A percentile compares a stretch with the other conserved stretches of the same genome.
Evolutionary conservation across 805 yeast genomes (phyloP).

Genomic region (Metschnikowia koreensis): DNA sequence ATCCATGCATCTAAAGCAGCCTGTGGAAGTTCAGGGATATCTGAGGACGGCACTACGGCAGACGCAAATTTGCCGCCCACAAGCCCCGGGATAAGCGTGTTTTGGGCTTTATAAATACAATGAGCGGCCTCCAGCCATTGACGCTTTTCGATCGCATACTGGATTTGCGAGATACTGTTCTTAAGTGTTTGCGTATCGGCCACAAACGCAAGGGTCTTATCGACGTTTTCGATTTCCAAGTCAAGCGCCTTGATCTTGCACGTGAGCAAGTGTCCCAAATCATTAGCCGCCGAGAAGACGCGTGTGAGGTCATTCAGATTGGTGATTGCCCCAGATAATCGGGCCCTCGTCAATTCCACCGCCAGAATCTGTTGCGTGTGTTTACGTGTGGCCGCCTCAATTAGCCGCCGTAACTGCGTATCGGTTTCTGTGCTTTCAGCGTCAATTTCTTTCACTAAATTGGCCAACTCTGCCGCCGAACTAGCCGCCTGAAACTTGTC

Average conservation of each 20-base stretch:
- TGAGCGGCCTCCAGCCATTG: slow-evolving; percentile 80
- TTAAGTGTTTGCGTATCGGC: slow-evolving; percentile 64
- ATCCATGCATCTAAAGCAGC: slow-evolving; percentile 58
- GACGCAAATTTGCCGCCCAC: slow-evolving; percentile 68
- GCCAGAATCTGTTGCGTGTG: slow-evolving; percentile 41
- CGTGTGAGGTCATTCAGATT: slow-evolving; percentile 55
- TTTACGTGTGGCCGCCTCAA: slow-evolving; percentile 25
- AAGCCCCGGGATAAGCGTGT: slow-evolving; percentile 51
- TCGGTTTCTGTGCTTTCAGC: slow-evolving; percentile 24
- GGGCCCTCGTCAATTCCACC: slow-evolving; percentile 60
- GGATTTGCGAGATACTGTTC: slow-evolving; percentile 59
- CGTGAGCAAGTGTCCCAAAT: slow-evolving; percentile 65
- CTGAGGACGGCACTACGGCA: slow-evolving; percentile 80
- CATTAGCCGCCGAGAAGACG: slow-evolving; percentile 58
- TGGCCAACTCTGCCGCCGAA: slow-evolving; percentile 29
- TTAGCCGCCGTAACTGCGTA: slow-evolving; percentile 25
- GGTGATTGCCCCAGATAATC: slow-evolving; percentile 57
- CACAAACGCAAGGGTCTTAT: slow-evolving; percentile 61
- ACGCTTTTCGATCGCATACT: slow-evolving; percentile 62
- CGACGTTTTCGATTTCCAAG: slow-evolving; percentile 63
- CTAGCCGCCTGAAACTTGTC: slow-evolving; percentile 22
- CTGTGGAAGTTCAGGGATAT: slow-evolving; percentile 76
- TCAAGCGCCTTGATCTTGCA: slow-evolving; percentile 68
- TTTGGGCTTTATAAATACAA: slow-evolving; percentile 46
- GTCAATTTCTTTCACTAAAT: slow-evolving; percentile 30